Base-by-base conservation (phyloP, 108 stramenopile species). In the Cylindrotheca closterium region DNA sequence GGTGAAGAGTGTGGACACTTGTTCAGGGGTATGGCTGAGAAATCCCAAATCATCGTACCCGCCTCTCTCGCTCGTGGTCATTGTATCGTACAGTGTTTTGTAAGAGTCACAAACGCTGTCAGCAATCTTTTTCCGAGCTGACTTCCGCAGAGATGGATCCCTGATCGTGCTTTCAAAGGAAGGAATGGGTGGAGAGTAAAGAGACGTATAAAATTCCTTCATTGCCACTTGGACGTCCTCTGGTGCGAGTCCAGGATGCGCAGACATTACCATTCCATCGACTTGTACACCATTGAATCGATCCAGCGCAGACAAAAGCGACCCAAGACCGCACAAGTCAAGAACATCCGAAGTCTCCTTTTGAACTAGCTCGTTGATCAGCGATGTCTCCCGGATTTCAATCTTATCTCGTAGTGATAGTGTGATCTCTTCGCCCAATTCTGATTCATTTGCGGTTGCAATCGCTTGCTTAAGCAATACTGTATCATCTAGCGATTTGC, bases 131-230 rank as follows among this genome's bases (percentile, higher is more conserved):
- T 73, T 75, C 55, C 86, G 56, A 30, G 89, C 87, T 22, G 61
- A 29, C 67, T 94, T 91, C 31, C 88, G 77, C 45, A 88, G 48
- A 17, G 78, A 72, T 26, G 89, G 86, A 82, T 94, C 92, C 67
- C 87, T 88, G 30, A 94, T 81, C 1, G 62, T 68, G 51, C 80
- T 83, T 62, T 88, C 88, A 53, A 91, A 88, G 2, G 84, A 80
- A 31, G 92, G 89, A 48, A 90, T 74, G 0, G 87, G 89, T 7
- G 92, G 89, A 18, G 87, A 82, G 54, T 80, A 94, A 27, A 94
- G 70, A 1, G 89, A 89, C 0, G 84, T 68, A 47, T 91, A 87
- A 63, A 94, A 94, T 26, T 88, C 79, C 32, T 85, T 84, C 78
- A 89, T 86, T 26, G 84, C 80, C 1, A 26, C 59, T 37, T 87